A percentile compares a stretch with the other conserved stretches of the same genome.
phyloP scores from a whole-genome alignment of 208 protist genomes.

The Angomonas deanei region DNA sequence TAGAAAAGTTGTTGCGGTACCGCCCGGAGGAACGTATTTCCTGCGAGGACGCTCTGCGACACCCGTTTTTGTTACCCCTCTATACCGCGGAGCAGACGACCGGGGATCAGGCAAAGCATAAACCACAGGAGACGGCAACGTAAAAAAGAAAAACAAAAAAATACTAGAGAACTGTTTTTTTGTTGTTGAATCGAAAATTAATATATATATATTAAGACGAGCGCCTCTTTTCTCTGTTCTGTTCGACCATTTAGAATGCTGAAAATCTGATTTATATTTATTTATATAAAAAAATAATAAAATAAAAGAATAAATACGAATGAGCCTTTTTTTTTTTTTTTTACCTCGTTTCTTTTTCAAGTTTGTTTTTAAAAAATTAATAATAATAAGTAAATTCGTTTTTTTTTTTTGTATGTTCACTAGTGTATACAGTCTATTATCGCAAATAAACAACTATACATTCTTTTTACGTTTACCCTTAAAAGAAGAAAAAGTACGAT shows the following conservation, averaged over 20 bases:
- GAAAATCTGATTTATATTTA: constrained; percentile 7
- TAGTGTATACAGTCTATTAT: no score
- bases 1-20: constrained; percentile 46
- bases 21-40: constrained; percentile 58
- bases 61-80: constrained; percentile 61
- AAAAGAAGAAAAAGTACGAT: no score
- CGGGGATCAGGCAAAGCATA: constrained; percentile 3
- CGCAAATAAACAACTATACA: no score
- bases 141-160: constrained; percentile 7
- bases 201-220: background rate
- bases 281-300: no score
- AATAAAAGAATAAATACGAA: no score
- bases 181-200: background rate
- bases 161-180: background rate
- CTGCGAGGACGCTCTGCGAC: constrained; percentile 65
- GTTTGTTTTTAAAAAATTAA: constrained; percentile 9
- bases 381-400: constrained; percentile 1
- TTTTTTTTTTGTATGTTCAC: constrained; percentile 1
- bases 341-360: background rate
- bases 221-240: no score
- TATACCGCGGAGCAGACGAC: constrained; percentile 25
- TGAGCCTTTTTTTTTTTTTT: constrained; percentile 3
- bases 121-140: background rate
- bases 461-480: no score
- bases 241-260: constrained; percentile 9